Conservation (phyloP, 192 early-diverging fungal genomes). For the Coemansia sp. region DNA sequence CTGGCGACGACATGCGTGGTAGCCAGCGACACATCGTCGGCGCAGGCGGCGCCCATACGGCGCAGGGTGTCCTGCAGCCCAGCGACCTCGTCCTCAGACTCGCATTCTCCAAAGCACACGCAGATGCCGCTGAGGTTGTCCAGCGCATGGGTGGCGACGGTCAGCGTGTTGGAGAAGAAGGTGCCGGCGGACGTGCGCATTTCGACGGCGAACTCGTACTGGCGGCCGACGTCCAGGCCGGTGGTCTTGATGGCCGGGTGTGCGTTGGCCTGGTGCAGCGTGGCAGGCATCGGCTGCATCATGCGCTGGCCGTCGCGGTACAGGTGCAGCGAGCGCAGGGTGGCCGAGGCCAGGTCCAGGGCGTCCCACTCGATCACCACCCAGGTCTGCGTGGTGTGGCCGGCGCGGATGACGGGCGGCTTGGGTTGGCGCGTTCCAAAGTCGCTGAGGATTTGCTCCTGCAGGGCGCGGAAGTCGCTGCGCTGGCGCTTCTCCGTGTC, state of each 20-base stretch:
- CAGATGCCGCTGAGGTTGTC: slow-evolving; percentile 98
- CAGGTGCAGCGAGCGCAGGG: slow-evolving; percentile 83
- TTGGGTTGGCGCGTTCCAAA: slow-evolving; percentile 81
- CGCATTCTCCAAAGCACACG: slow-evolving; percentile 92
- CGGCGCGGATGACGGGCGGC: slow-evolving; percentile 72
- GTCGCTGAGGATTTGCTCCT: slow-evolving; percentile 76
- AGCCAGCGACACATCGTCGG: slow-evolving; percentile 77
- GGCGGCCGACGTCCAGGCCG: slow-evolving; percentile 86
- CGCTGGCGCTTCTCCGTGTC: slow-evolving; percentile 80
- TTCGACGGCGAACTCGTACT: slow-evolving; percentile 86
- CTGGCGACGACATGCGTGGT: slow-evolving; percentile 93
- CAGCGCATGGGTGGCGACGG: slow-evolving; percentile 82
- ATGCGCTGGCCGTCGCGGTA: slow-evolving; percentile 86
- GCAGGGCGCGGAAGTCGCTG: slow-evolving; percentile 79
- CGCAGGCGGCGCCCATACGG: slow-evolving; percentile 86
- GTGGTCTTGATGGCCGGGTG: slow-evolving; percentile 66
- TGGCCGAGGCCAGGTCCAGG: slow-evolving; percentile 75
- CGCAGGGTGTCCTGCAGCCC: slow-evolving; percentile 71
- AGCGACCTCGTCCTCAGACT: slow-evolving; percentile 68
- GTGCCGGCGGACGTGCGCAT: slow-evolving; percentile 90
- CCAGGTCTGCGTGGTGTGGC: slow-evolving; percentile 81
- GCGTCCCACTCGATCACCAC: slow-evolving; percentile 90
- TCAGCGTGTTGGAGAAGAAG: slow-evolving; percentile 73
- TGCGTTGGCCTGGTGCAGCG: slow-evolving; percentile 29
- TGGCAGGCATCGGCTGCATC: slow-evolving; percentile 56